Base-by-base conservation (phyloP, 2,329 filamentous ascomycete species). In the Fusarium albosuccineum region DNA sequence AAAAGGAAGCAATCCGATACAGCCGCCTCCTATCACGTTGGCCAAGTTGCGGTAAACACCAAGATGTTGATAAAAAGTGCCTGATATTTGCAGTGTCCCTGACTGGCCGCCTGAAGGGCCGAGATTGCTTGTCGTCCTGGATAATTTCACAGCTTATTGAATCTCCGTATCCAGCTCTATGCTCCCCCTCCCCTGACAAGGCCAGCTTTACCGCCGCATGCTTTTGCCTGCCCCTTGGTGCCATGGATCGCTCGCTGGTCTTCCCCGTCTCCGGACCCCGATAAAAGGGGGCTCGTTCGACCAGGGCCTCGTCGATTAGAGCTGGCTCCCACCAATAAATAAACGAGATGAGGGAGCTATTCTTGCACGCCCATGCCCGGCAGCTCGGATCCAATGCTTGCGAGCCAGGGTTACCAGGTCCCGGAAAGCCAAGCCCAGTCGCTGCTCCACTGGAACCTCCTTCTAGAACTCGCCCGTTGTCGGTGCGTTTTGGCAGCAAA, bases 61-160 rank as follows among this genome's bases (percentile, higher is more conserved):
- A 50, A 17, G 14, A 37, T 33, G 10, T 33, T 9, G n/a, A 16
- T 29, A 17, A 39, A 26, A 51, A 26, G 36, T 60, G 51, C 34
- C 44, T 57, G 60, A 65, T 62, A 37, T 37, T 56, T 34, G 6
- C 26, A 45, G 39, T 49, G 17, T 59, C 51, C 37, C 30, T 57
- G 52, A 40, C 52, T 48, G 46, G 60, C 39, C 48, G 70, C 66
- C 57, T 68, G 57, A 54, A 66, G 16, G 40, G 36, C 68, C 66
- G 68, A 73, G 57, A 72, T 72, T 73, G 60, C 68, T 61, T n/a
- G 11, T 58, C 41, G 50, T 51, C 60, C 66, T 64, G 56, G 53
- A 71, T 61, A 70, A 71, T 71, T 60, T 70, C 60, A 58, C 55
- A 62, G 39, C 54, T 48, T 52, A 39, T 62, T 59, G 57, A 66